Evolutionary conservation across 495 filamentous ascomycete genomes (phyloP), one percentile per base, ranked within the genome.

Genomic region (Penicillium cosmopolitanum): DNA sequence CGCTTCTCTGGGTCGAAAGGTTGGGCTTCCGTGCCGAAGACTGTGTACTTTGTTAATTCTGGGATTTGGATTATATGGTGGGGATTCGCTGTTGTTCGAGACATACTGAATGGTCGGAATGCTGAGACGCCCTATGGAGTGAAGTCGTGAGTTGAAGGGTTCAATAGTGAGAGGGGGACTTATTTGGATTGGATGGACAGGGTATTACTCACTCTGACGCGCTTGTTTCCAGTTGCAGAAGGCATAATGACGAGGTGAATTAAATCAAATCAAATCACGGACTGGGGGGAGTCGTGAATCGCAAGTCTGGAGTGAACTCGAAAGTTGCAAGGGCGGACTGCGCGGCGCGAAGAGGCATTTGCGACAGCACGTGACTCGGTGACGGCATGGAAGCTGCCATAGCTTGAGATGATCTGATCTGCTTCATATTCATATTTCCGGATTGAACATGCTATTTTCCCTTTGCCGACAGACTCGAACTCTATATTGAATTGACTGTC

Each of bases 1-100:
- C 87, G 82, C 61, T 84, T 82, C 57, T 82, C 73, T 8, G 89
- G 87, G 70, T 90, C 86, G 75, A 92, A 91, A n/a, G 81, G 86
- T 55, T 79, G 82, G 28, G 91, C 91, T 58, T 87, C 87, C 57
- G 86, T 91, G 70, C 91, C 91, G 77, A 90, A 93, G 60, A 94
- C 83, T 85, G 65, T 16, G 6, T 44, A 44, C 15, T 44, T 13
- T 44, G 42, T 44, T 44, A 44, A 10, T 19, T 18, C 8, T 23
- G 15, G 42, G 16, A 15, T 5, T 18, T 16, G 16, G 15, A 4
- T 6, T 16, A 13, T 16, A 44, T 13, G 42, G 16, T 44, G 16
- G 8, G 0, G 15, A 16, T 18, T 5, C 16, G 16, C 3, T 62
- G 57, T 18, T 44, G 40, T 42, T 42, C 34, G n/a, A 36, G 58